Percentiles rank a stretch among this genome's conserved stretches.
Evolutionary conservation across 2,329 filamentous ascomycete genomes (phyloP).

Genomic region (Arachnomyces sp.): DNA sequence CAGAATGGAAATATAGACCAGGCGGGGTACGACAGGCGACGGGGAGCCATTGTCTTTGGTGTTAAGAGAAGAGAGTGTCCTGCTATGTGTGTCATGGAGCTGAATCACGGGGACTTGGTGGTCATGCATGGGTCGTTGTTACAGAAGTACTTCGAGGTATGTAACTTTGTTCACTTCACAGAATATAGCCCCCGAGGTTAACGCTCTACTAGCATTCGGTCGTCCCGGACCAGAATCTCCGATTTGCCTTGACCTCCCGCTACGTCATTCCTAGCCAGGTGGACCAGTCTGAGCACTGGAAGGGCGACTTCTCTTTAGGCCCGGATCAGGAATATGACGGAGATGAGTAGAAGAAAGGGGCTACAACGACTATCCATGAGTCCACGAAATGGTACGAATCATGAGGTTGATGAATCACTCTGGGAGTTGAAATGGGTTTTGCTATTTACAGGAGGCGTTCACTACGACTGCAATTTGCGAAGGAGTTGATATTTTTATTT

Average conservation of each 20-base stretch:
- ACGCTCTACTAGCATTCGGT: slow-evolving; percentile 32
- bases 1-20: slow-evolving; percentile 14
- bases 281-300: slow-evolving; percentile 13
- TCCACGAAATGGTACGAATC: too few species aligned
- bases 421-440: too few species aligned
- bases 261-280: slow-evolving; percentile 36
- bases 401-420: too few species aligned
- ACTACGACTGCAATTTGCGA: too few species aligned
- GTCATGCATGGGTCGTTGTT: slow-evolving; percentile 49
- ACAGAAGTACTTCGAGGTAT: slow-evolving; percentile 47
- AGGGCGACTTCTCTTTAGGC: slow-evolving; percentile 10
- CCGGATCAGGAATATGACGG: slow-evolving; percentile 14
- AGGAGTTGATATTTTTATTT: too few species aligned
- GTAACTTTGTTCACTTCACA: slow-evolving; percentile 3
- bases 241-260: slow-evolving; percentile 43
- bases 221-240: slow-evolving; percentile 33
- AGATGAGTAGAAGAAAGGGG: slow-evolving; percentile 8
- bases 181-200: background rate
- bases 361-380: too few species aligned
- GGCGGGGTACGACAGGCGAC: slow-evolving; percentile 15
- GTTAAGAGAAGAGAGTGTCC: slow-evolving; percentile 19
- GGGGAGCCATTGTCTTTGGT: slow-evolving; percentile 18
- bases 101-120: slow-evolving; percentile 50
- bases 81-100: slow-evolving; percentile 34
- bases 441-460: too few species aligned